Base-by-base conservation (phyloP, 371 early-diverging fungal species). In the Quaeritorhiza haematococci region DNA sequence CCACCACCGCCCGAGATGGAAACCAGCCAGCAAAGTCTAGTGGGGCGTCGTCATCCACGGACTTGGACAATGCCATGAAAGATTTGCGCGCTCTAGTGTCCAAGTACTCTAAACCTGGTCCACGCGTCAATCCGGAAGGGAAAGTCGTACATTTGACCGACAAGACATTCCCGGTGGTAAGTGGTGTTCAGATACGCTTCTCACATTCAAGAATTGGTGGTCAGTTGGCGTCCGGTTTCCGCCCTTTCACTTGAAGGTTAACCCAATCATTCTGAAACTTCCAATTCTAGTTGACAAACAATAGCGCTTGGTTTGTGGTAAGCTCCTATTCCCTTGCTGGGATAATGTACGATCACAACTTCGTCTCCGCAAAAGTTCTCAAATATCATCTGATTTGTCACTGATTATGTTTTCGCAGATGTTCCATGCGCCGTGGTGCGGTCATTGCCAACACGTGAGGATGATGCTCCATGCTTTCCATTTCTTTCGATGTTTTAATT, bases 401-500 rank as follows among this genome's bases (percentile, higher is more conserved):
- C 6, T 23, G 8, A 28, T 17, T 24, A 58, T 59, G 21, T 1
- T 58, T 59, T 1, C 21, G 21, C 26, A 61, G 62, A 62, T 65
- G 64, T 73, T 71, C 47, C 62, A 65, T 49, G 88, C 91, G 23
- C 92, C 93, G 3, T 91, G 91, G 90, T 93, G 93, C 67, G 73
- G 78, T 13, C 90, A 91, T 67, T 96, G 96, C 74, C 76, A 90
- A 67, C 60, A 68, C 0, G 59, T 59, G 35, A 57, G 38, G 0
- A 1, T 21, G 17, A 2, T 19, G n/a, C 24, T 55, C 41, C 4
- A 55, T 4, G 15, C 21, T 55, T 4, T 19, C 17, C 15, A 7
- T 19, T 3, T 19, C 3, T 19, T 53, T 1, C 33, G 47, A 42
- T 17, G 19, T 15, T 5, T 2, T 55, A 3, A 56, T 55, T 38